These are phyloP conservation scores for Rhizopogon vesiculosus DNA, from an alignment of 768 basidiomycete genomes.

Conservation along the genomic window DNA sequence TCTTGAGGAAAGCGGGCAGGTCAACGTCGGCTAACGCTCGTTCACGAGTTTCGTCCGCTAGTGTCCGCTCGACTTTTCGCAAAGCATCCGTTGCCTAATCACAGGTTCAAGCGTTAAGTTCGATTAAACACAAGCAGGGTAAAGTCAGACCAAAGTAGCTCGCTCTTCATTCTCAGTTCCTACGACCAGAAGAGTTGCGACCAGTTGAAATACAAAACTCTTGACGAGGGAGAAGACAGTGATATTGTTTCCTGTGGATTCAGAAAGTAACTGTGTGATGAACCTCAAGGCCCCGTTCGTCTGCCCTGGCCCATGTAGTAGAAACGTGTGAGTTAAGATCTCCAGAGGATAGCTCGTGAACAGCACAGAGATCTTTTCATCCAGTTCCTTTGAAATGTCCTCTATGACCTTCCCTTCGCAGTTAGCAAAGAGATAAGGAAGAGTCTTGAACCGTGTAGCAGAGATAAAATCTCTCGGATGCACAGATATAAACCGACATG, in stretches of 20 bases:
- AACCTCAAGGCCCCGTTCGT: slow-evolving; percentile 60
- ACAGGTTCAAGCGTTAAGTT: slow-evolving; percentile 23
- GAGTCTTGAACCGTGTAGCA: slow-evolving; percentile 55
- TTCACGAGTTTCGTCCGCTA: slow-evolving; percentile 18
- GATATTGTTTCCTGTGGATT: slow-evolving; percentile 37
- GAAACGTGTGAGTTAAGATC: slow-evolving; percentile 65
- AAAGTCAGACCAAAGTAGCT: slow-evolving; percentile 39
- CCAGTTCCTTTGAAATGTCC: slow-evolving; percentile 52
- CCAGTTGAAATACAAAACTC: slow-evolving; percentile 61
- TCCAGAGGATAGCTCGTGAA: slow-evolving; percentile 53
- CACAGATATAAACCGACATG: slow-evolving; percentile 64
- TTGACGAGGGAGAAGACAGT: slow-evolving; percentile 51
- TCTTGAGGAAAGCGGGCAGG: slow-evolving; percentile 60
- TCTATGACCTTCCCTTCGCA: slow-evolving; percentile 57
- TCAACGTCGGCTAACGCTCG: slow-evolving; percentile 28
- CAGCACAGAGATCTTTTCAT: slow-evolving; percentile 38
- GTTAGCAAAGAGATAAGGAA: slow-evolving; percentile 66
- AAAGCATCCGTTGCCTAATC: slow-evolving; percentile 44
- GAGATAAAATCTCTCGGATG: slow-evolving; percentile 56
- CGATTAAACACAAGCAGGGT: background rate
- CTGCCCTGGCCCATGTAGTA: slow-evolving; percentile 47
- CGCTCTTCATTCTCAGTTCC: slow-evolving; percentile 59
- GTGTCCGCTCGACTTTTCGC: slow-evolving; percentile 34
- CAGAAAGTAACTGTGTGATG: slow-evolving; percentile 52
- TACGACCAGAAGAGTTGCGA: slow-evolving; percentile 70